A percentile compares a stretch with the other conserved stretches of the same genome.
These are phyloP conservation scores for Paracoccidioides brasiliensis DNA, from an alignment of 2,329 filamentous ascomycete species.

Conservation along the genomic window DNA sequence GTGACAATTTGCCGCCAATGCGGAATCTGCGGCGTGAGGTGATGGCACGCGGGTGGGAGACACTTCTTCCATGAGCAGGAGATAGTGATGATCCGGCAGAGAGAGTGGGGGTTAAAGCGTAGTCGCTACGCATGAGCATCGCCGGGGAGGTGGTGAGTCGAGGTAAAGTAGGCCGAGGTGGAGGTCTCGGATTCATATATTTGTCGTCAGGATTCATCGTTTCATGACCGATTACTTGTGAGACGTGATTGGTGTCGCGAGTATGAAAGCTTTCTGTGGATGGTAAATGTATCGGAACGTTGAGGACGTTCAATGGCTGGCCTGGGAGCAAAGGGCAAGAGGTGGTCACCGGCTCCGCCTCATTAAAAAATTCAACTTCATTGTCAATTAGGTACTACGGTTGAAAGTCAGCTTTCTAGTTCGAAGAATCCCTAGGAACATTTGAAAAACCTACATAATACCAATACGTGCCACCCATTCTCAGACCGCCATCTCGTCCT, in stretches of 20 bases:
- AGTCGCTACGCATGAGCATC: conserved; percentile 2
- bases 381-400: conserved; percentile 72
- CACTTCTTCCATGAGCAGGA: conserved; percentile 17
- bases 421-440: background rate
- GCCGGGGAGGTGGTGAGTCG: conserved; percentile 34
- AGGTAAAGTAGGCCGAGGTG: conserved; percentile 35
- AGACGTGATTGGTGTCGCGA: conserved; percentile 49
- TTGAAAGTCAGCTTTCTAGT: background rate
- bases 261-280: conserved; percentile 34
- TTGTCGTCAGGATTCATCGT: conserved; percentile 71
- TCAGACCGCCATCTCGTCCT: conserved; percentile 64
- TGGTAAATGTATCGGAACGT: conserved; percentile 58
- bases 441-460: conserved; percentile 54
- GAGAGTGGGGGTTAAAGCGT: conserved; percentile 13
- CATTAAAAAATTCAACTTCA: conserved; percentile 62
- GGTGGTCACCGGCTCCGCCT: conserved; percentile 58
- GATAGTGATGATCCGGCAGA: conserved; percentile 15
- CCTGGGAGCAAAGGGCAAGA: conserved; percentile 77
- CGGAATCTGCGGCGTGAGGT: conserved; percentile 13
- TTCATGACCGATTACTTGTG: conserved; percentile 46
- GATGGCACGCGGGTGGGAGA: conserved; percentile 25
- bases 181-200: conserved; percentile 55
- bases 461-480: conserved; percentile 89
- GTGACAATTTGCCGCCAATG: conserved; percentile 15
- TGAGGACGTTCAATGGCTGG: conserved; percentile 72